These are phyloP conservation scores for Sarocladiaceae sp. DNA, from an alignment of 2,329 filamentous ascomycete genomes.

Conservation along the genomic window DNA sequence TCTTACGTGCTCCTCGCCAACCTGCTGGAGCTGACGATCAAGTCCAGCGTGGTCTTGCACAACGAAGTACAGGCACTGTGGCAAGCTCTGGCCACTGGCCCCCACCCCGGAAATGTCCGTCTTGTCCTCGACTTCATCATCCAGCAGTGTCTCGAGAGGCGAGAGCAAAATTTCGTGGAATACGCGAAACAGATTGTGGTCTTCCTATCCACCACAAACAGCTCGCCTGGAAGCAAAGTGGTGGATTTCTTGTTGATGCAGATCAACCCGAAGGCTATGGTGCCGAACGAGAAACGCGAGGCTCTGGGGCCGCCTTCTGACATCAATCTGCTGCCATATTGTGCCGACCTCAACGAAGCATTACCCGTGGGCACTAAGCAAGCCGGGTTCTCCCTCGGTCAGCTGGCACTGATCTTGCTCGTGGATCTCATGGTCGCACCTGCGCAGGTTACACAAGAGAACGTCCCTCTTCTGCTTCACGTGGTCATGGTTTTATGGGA, in stretches of 20 bases:
- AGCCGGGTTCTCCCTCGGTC: constrained; percentile 85
- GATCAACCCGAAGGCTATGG: constrained; percentile 94
- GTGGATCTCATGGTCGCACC: constrained; percentile 96
- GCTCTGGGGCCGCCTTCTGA: constrained; percentile 68
- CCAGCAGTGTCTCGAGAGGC: constrained; percentile 82
- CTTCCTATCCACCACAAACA: constrained; percentile 77
- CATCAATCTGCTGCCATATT: constrained; percentile 73
- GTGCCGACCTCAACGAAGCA: constrained; percentile 76
- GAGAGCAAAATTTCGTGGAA: constrained; percentile 97
- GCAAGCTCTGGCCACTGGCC: constrained; percentile 92
- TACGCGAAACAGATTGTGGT: constrained; percentile 98
- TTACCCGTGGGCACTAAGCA: constrained; percentile 88
- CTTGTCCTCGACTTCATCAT: constrained; percentile 97
- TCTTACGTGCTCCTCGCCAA: constrained; percentile 96
- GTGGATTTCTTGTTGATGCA: constrained; percentile 91
- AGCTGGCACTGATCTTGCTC: constrained; percentile 86
- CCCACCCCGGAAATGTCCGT: constrained; percentile 89
- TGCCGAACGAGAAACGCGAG: constrained; percentile 77
- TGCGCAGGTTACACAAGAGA: constrained; percentile 72
- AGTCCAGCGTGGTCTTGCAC: constrained; percentile 80
- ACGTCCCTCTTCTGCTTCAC: constrained; percentile 81
- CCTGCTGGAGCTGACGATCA: constrained; percentile 92
- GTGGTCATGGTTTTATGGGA: constrained; percentile 95
- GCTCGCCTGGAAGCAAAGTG: constrained; percentile 77
- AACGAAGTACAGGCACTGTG: constrained; percentile 97